Evolutionary conservation across 2,329 filamentous ascomycete genomes (phyloP).

Genomic region (Annulohypoxylon truncatum): DNA sequence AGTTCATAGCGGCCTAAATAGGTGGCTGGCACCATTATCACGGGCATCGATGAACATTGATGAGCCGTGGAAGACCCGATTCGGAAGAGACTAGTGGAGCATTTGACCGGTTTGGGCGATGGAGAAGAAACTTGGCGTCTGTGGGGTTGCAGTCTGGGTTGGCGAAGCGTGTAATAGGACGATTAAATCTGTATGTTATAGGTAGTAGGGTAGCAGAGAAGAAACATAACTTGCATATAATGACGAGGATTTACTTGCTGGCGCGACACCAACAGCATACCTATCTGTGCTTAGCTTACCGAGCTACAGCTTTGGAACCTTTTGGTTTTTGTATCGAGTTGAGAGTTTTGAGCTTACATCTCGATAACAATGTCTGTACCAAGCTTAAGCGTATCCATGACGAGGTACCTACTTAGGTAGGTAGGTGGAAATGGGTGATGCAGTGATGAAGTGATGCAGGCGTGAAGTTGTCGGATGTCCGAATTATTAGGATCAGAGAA

Average conservation of each 20-base stretch:
- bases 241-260: constrained; percentile 33
- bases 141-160: constrained; percentile 37
- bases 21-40: constrained; percentile 33
- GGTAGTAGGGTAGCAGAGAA: constrained; percentile 13
- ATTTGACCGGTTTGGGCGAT: constrained; percentile 31
- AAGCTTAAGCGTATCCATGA: neutral
- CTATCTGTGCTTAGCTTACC: neutral
- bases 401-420: neutral
- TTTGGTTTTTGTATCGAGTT: neutral
- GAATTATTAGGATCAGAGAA: constrained; percentile 9
- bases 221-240: constrained; percentile 22
- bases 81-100: constrained; percentile 37
- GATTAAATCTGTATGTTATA: constrained; percentile 10
- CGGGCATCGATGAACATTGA: constrained; percentile 29
- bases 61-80: constrained; percentile 33
- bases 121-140: constrained; percentile 29
- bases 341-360: neutral
- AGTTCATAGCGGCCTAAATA: constrained; percentile 23
- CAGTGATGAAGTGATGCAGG: neutral
- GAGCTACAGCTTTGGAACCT: neutral
- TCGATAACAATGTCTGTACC: neutral
- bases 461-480: constrained; percentile 17
- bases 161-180: constrained; percentile 27
- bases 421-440: too few species aligned
- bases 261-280: constrained; percentile 19